Evolutionary conservation across 176 grass and related monocot genomes (phyloP), one percentile per base, ranked within the genome.

Genomic region (Microstegium vimineum): DNA sequence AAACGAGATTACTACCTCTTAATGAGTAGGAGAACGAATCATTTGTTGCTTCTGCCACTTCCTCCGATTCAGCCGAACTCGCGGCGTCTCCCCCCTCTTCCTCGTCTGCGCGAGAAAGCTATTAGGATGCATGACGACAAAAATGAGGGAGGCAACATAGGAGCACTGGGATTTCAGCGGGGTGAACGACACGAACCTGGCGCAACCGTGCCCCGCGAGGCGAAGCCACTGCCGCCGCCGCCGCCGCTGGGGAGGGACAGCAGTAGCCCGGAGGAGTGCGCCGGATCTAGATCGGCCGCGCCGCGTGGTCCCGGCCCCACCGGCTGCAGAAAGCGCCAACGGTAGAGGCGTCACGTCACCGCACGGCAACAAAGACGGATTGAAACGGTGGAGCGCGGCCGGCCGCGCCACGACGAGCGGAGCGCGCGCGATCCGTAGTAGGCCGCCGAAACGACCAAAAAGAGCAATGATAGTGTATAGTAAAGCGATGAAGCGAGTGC

Each of bases 1-100:
- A 42, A 36, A 71, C 1, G 31, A 56, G 31, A 74, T 66, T 93
- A 98, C 92, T 93, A 98, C 92, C 92, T 91, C 51, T 90, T 20
- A 92, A 77, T 18, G 92, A 88, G 69, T 68, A 79, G 18, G 86
- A 90, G 49, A 81, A 92, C 9, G 86, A 92, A 80, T 86, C 80
- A 32, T 66, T 82, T 38, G 74, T 25, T 45, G 81, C 75, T 45
- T 83, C 80, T 22, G 40, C 84, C 22, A 46, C 87, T 43, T 82
- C 88, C 17, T 88, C 59, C 36, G 37, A 76, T 20, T 41, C 69
- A 40, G 8, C 88, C 12, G 59, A 49, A 60, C 67, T 63, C 3
- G 17, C 61, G 2, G 9, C 46, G n/a, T 22, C 47, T 15, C 36
- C 20, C 65, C 71, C 77, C 3, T 84, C 82, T 15, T 61, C 85